Evolutionary conservation across 352 stramenopile genomes (phyloP).

Genomic region (Ochromonadaceae sp.): DNA sequence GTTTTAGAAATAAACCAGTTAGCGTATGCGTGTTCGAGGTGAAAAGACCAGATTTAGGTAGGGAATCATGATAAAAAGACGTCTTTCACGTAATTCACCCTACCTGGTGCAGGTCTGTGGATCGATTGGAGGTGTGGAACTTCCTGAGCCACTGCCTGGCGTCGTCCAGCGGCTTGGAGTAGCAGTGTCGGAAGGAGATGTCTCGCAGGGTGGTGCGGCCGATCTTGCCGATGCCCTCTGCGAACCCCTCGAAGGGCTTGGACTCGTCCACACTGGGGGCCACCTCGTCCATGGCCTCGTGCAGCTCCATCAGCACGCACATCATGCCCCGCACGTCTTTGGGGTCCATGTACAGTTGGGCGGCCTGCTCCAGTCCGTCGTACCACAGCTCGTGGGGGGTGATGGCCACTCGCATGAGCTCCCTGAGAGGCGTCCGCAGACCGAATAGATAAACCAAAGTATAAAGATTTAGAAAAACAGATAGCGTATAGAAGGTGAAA

Average conservation of each 20-base stretch:
- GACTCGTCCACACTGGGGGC: conserved; percentile 23
- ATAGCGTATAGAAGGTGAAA: no score
- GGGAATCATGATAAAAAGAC: no score
- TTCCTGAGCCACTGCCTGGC: conserved; percentile 2
- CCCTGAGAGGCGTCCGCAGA: conserved; percentile 35
- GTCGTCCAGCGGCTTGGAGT: conserved; percentile 3
- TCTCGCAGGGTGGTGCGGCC: conserved; percentile 17
- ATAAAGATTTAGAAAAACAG: no score
- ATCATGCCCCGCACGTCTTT: conserved; percentile 91
- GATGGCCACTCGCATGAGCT: conserved; percentile 96
- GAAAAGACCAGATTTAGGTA: no score
- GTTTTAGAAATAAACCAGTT: not conserved
- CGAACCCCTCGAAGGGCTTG: conserved; percentile 9
- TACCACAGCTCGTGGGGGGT: conserved; percentile 98
- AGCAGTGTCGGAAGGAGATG: conserved; percentile 12
- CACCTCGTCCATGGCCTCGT: conserved; percentile 71
- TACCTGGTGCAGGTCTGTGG: conserved; percentile 12
- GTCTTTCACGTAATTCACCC: not conserved
- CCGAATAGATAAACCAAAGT: not conserved
- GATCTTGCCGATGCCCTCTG: conserved; percentile 16
- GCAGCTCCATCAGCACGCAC: conserved; percentile 72
- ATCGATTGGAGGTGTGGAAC: not conserved
- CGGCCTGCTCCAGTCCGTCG: conserved; percentile 91
- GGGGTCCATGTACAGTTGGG: conserved; percentile 84
- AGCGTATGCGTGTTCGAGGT: not conserved